A percentile compares a stretch with the other conserved stretches of the same genome.
These are phyloP conservation scores for Angomonas deanei DNA, from an alignment of 208 protist genomes.

Conservation along the genomic window DNA sequence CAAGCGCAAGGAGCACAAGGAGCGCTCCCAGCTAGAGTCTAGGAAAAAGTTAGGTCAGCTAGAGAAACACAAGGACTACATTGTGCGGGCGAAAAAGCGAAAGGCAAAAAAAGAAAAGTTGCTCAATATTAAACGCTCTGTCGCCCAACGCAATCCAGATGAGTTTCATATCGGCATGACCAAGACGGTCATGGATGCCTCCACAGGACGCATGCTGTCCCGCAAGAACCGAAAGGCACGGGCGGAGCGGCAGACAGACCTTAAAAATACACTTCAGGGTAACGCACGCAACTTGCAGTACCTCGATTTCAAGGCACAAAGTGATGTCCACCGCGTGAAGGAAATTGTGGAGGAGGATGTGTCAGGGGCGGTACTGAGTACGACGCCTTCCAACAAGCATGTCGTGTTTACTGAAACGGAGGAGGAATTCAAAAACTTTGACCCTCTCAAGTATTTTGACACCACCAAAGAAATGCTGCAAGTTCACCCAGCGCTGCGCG, in stretches of 20 bases:
- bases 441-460: slow-evolving; percentile 74
- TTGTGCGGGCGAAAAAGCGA: slow-evolving; percentile 70
- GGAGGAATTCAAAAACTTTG: slow-evolving; percentile 75
- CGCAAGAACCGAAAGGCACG: slow-evolving; percentile 17
- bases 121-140: slow-evolving; percentile 70
- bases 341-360: slow-evolving; percentile 81
- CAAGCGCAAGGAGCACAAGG: slow-evolving; percentile 84
- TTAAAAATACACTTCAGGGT: slow-evolving; percentile 52
- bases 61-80: slow-evolving; percentile 93
- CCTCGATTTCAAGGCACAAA: slow-evolving; percentile 72
- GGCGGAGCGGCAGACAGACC: slow-evolving; percentile 46
- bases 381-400: slow-evolving; percentile 74
- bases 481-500: slow-evolving; percentile 78
- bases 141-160: slow-evolving; percentile 90
- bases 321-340: slow-evolving; percentile 47
- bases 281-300: slow-evolving; percentile 84
- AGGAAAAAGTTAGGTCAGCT: slow-evolving; percentile 85
- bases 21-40: slow-evolving; percentile 79
- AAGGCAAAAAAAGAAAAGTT: slow-evolving; percentile 73
- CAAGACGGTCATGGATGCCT: slow-evolving; percentile 81
- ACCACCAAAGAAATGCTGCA: slow-evolving; percentile 79
- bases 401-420: slow-evolving; percentile 78
- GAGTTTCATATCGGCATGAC: slow-evolving; percentile 94
- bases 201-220: slow-evolving; percentile 76
- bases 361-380: slow-evolving; percentile 47